Conservation (phyloP, 2,329 filamentous ascomycete genomes). For the Aspergillus felis region DNA sequence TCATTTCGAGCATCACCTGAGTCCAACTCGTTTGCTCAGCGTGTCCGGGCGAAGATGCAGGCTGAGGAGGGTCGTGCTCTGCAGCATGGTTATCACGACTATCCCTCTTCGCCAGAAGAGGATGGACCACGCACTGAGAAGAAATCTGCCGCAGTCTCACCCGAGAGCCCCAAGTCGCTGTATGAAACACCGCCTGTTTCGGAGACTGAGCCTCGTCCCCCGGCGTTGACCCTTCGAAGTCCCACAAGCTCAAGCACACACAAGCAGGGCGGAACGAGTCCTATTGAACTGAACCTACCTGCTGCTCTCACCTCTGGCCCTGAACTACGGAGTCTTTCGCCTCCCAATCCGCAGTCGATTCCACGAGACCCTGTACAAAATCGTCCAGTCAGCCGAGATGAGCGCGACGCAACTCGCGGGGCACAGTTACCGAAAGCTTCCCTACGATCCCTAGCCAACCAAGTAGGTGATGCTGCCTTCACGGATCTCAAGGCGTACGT, state of each 20-base stretch:
- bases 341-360: constrained; percentile 9
- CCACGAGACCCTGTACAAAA: constrained; percentile 10
- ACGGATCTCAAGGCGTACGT: constrained; percentile 67
- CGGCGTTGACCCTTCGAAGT: constrained; percentile 25
- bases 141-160: constrained; percentile 8
- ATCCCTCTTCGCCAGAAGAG: constrained; percentile 27
- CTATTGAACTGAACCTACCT: constrained; percentile 23
- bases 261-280: constrained; percentile 15
- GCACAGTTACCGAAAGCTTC: constrained; percentile 30
- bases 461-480: constrained; percentile 63
- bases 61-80: constrained; percentile 50
- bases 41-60: constrained; percentile 50
- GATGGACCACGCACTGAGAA: constrained; percentile 10
- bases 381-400: constrained; percentile 15
- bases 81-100: constrained; percentile 38
- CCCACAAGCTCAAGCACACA: constrained; percentile 21
- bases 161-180: constrained; percentile 20
- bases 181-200: constrained; percentile 29
- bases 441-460: constrained; percentile 34
- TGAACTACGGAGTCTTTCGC: constrained; percentile 13
- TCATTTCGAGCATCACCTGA: constrained; percentile 38
- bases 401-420: constrained; percentile 15
- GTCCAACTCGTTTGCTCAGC: constrained; percentile 44
- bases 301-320: constrained; percentile 21
- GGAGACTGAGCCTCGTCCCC: constrained; percentile 20